Percentiles rank a stretch among this genome's conserved stretches.
Conservation (phyloP, 140 eudicot genomes). For the Ambrosia hybrid region DNA sequence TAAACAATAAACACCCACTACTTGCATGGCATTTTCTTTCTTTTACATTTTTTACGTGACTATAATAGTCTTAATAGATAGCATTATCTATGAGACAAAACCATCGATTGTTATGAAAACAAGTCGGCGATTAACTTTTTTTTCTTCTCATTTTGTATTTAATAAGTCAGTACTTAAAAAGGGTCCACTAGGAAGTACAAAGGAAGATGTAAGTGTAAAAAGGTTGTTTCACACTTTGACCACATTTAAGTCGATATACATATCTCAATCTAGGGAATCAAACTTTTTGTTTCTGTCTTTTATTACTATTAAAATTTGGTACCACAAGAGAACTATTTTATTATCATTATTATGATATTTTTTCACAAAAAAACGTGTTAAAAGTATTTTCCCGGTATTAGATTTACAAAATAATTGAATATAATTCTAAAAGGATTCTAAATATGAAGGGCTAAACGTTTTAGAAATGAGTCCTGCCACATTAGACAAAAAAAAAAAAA, state of each 20-base stretch:
- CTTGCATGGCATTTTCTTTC: no score
- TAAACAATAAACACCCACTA: no score
- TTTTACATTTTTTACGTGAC: no score
- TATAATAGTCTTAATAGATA: no score
- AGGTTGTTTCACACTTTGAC: conserved; percentile 21
- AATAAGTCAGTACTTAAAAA: neutral
- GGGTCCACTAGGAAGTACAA: conserved; percentile 9
- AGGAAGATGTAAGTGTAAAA: neutral
- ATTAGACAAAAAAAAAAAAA: no score
- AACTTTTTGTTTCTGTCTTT: neutral
- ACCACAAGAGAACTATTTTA: neutral
- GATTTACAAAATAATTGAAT: neutral
- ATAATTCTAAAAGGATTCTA: no score
- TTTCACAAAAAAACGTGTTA: neutral
- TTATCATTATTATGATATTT: neutral
- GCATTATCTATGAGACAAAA: no score
- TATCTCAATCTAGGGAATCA: neutral
- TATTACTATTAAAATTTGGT: neutral
- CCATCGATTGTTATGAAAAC: no score
- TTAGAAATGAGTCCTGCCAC: no score
- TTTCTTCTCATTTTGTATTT: no score
- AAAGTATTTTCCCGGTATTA: neutral
- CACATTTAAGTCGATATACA: conserved; percentile 15
- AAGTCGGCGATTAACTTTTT: no score
- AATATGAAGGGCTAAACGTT: no score